Percentiles rank a stretch among this genome's conserved stretches.
Evolutionary conservation across 768 basidiomycete species (phyloP).

Genomic region (Psilocybe cubensis): DNA sequence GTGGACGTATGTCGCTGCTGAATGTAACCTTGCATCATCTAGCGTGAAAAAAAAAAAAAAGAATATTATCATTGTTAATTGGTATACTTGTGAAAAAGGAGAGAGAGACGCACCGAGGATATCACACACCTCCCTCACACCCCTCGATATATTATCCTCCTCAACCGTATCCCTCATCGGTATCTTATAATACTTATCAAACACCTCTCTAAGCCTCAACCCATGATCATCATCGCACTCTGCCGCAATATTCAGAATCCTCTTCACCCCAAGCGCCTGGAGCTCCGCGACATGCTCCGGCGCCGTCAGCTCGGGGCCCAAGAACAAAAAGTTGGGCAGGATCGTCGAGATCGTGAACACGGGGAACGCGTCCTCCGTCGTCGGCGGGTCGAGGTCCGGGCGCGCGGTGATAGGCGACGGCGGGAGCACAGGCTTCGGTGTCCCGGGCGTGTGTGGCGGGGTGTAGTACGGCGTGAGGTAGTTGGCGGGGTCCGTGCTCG

Average conservation of each 20-base stretch:
- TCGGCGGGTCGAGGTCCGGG: constrained; percentile 63
- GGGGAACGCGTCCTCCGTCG: constrained; percentile 62
- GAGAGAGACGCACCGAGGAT: constrained; percentile 87
- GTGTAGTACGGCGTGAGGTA: constrained; percentile 55
- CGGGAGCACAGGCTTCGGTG: constrained; percentile 46
- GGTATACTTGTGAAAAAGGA: not conserved
- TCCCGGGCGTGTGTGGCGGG: constrained; percentile 55
- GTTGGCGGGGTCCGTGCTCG: constrained; percentile 36
- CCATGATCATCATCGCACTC: constrained; percentile 90
- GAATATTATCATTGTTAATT: not conserved
- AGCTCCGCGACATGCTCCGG: constrained; percentile 79
- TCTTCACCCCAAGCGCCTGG: constrained; percentile 73
- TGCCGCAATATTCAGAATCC: constrained; percentile 89
- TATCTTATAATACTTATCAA: constrained; percentile 85
- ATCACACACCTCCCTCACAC: constrained; percentile 84
- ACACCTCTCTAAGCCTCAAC: constrained; percentile 63
- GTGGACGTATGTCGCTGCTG: constrained; percentile 91
- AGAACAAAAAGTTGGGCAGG: constrained; percentile 86
- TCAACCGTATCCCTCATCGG: constrained; percentile 97
- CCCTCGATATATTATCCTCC: constrained; percentile 83
- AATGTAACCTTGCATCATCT: constrained; percentile 94
- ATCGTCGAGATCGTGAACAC: constrained; percentile 88
- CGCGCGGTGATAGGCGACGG: constrained; percentile 69
- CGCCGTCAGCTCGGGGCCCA: constrained; percentile 85
- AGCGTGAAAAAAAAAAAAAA: not conserved